phyloP scores from a whole-genome alignment of 768 basidiomycete species.

The Boletus rubropictus region DNA sequence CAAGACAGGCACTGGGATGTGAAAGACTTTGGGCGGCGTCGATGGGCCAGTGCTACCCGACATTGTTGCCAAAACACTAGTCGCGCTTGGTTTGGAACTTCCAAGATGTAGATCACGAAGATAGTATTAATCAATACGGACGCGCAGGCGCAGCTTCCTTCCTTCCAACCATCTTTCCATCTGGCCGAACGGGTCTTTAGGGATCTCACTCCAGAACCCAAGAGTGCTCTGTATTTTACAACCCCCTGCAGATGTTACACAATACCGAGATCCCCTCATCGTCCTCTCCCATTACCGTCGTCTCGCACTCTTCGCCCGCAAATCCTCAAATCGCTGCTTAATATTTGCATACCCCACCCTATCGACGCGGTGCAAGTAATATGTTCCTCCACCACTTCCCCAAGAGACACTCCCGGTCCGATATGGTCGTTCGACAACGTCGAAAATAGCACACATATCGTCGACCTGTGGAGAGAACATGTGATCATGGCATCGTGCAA shows the following conservation, averaged over 20 bases:
- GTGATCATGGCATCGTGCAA: not conserved
- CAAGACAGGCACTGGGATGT: constrained; percentile 19
- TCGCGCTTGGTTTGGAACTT: not conserved
- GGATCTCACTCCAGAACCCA: not conserved
- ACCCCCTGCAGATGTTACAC: not conserved
- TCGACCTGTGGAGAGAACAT: constrained; percentile 44
- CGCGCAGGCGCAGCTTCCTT: too few species aligned
- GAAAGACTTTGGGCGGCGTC: constrained; percentile 12
- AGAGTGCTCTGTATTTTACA: not conserved
- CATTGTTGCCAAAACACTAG: constrained; percentile 7
- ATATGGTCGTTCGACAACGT: constrained; percentile 63
- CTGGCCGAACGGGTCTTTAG: not conserved
- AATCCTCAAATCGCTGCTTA: constrained; percentile 50
- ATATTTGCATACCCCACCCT: constrained; percentile 62
- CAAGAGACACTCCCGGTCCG: constrained; percentile 76
- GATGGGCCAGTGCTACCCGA: constrained; percentile 7
- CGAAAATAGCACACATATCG: constrained; percentile 79
- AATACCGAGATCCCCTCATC: not conserved
- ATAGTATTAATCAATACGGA: too few species aligned
- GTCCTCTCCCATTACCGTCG: constrained; percentile 12
- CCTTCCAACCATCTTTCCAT: too few species aligned
- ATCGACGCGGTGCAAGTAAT: constrained; percentile 75
- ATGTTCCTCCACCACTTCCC: constrained; percentile 64
- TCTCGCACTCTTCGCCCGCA: constrained; percentile 30
- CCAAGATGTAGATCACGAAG: not conserved